Conservation (phyloP, 768 basidiomycete genomes). For the Russula vinacea region DNA sequence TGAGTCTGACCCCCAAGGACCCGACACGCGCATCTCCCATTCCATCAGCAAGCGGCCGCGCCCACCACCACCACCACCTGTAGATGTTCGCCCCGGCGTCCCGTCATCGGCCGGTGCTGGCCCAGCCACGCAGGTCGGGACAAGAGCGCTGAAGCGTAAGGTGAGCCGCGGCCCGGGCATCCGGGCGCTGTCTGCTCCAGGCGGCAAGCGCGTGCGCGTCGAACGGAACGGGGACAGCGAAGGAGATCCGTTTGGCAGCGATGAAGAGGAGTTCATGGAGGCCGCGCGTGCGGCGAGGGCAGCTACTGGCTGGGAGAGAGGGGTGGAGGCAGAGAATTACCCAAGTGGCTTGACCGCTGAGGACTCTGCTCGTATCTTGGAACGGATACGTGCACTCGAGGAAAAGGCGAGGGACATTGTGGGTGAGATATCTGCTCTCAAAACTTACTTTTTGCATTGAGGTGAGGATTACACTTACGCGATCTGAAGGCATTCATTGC, state of each 20-base stretch:
- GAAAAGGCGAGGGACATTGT: constrained; percentile 28
- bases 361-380: constrained; percentile 21
- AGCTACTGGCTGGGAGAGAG: constrained; percentile 17
- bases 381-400: constrained; percentile 24
- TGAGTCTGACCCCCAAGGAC: constrained; percentile 21
- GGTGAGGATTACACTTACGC: constrained; percentile 3
- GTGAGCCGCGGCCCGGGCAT: constrained; percentile 18
- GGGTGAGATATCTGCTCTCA: constrained; percentile 27
- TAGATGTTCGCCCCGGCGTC: constrained; percentile 3
- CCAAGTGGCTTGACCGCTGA: constrained; percentile 18
- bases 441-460: constrained; percentile 27
- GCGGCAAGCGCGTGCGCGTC: constrained; percentile 22
- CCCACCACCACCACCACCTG: neutral
- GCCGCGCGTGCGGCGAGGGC: constrained; percentile 23
- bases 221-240: constrained; percentile 25
- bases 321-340: constrained; percentile 15
- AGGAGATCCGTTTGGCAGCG: constrained; percentile 26
- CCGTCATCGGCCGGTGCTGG: constrained; percentile 8
- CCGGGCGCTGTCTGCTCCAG: neutral
- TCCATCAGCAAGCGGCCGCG: constrained; percentile 17
- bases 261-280: constrained; percentile 27
- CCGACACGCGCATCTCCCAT: constrained; percentile 10
- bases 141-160: constrained; percentile 25
- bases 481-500: neutral
- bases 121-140: constrained; percentile 17